Evolutionary conservation across 2,329 filamentous ascomycete species (phyloP), one percentile per base, ranked within the genome.

Genomic region (Ascosphaera apis): DNA sequence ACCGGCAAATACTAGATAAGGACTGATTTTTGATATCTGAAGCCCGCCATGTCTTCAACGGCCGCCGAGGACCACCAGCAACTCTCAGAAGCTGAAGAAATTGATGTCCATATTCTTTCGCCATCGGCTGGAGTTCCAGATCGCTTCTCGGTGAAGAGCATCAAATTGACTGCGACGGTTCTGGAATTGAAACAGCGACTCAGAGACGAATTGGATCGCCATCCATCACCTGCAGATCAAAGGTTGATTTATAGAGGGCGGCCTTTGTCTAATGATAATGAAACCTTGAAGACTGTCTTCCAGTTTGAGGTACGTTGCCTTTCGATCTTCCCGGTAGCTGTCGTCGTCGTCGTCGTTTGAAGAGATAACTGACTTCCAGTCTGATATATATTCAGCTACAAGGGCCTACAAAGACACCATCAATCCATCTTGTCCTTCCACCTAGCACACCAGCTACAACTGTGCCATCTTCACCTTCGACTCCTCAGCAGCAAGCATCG

Each of bases 241-340:
- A 58, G 67, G 31, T 48, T 75, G 39, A 70, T 74, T 15, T 72
- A 70, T 43, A 54, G 60, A 35, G 70, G 70, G 15, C 57, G 63
- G 38, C 59, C 63, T 18, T 55, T 73, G 4, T 47, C 57, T 4
- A 56, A 65, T 42, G 58, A 66, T 39, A 51, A 53, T 15, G 57
- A 60, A 27, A 62, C 56, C 0, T 49, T 75, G 37, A 50, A 52
- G 19, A 53, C 58, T 25, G 54, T 69, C 3, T 56, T 74, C 41
- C 62, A 64, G 30, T 21, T 9, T 21, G 19, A 21, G 4, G 19
- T 21, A 21, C 18, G 37, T 33, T 34, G 12, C 13, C 9, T 9
- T 12, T 17, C 27, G 33, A 21, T 11, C 4, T 4, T 35, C 9
- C n/a, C 16, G 19, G 12, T 9, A 18, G 7, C 15, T 33, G 15